phyloP scores from a whole-genome alignment of 768 basidiomycete species.

The Astraeus odoratus region DNA sequence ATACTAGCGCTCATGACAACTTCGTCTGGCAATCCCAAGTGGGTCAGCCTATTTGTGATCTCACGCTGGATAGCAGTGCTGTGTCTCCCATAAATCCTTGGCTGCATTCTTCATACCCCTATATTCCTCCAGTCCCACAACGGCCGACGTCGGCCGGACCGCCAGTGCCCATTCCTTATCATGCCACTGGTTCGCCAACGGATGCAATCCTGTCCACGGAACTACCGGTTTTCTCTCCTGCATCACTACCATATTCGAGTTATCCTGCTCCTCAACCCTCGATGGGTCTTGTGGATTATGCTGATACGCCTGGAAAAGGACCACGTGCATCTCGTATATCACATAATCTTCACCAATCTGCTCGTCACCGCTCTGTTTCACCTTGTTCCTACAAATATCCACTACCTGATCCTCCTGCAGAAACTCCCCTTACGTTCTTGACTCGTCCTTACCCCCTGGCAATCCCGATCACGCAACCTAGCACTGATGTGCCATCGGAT shows the following conservation, averaged over 20 bases:
- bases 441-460: constrained; percentile 12
- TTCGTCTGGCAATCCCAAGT: constrained; percentile 5
- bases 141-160: constrained; percentile 51
- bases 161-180: constrained; percentile 23
- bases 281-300: constrained; percentile 10
- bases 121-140: constrained; percentile 33
- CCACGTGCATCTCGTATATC: constrained; percentile 52
- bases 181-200: constrained; percentile 28
- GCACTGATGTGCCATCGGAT: constrained; percentile 29
- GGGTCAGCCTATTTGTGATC: constrained; percentile 4
- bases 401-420: constrained; percentile 21
- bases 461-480: constrained; percentile 21
- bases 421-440: constrained; percentile 3
- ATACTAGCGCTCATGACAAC: constrained; percentile 4
- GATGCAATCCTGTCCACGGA: constrained; percentile 15
- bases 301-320: constrained; percentile 52
- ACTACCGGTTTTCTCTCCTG: constrained; percentile 23
- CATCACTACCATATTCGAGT: constrained; percentile 15
- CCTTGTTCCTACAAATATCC: constrained; percentile 52
- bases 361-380: constrained; percentile 56
- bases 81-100: constrained; percentile 11
- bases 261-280: constrained; percentile 13
- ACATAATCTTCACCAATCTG: constrained; percentile 50
- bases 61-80: constrained; percentile 2
- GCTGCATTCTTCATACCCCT: constrained; percentile 19